Evolutionary conservation across 345 rosid genomes (phyloP).

Genomic region (Kandelia obovata): DNA sequence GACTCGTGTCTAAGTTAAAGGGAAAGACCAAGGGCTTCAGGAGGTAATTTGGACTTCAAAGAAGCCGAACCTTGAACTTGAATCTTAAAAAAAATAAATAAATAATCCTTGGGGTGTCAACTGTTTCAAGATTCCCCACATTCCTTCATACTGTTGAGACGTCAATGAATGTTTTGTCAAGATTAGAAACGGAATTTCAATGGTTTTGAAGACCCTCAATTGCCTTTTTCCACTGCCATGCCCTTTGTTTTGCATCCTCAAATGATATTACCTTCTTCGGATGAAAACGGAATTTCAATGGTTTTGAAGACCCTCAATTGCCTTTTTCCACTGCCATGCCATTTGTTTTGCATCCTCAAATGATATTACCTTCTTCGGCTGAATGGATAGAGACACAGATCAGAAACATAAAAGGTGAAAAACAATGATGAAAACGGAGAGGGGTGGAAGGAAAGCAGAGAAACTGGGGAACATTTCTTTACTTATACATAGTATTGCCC

Average conservation of each 20-base stretch:
- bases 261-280: slow-evolving; percentile 80
- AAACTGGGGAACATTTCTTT: no score
- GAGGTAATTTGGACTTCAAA: slow-evolving; percentile 5
- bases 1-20: slow-evolving; percentile 9
- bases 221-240: slow-evolving; percentile 93
- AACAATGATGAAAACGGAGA: neutral
- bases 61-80: slow-evolving; percentile 20
- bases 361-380: slow-evolving; percentile 94
- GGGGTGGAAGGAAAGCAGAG: no score
- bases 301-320: slow-evolving; percentile 86
- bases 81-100: slow-evolving; percentile 18
- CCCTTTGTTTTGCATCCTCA: slow-evolving; percentile 90
- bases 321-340: slow-evolving; percentile 95
- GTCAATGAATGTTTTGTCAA: slow-evolving; percentile 24
- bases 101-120: slow-evolving; percentile 20
- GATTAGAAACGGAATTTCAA: slow-evolving; percentile 30
- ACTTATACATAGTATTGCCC: no score
- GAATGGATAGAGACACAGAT: slow-evolving; percentile 24
- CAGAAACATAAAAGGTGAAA: slow-evolving; percentile 7
- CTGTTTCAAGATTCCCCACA: slow-evolving; percentile 13
- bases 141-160: slow-evolving; percentile 23
- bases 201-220: slow-evolving; percentile 87
- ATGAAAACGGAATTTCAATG: slow-evolving; percentile 36
- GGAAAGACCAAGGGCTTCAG: neutral
- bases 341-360: slow-evolving; percentile 92